Conservation (phyloP, 371 early-diverging fungal species). For the Circinella minor region DNA sequence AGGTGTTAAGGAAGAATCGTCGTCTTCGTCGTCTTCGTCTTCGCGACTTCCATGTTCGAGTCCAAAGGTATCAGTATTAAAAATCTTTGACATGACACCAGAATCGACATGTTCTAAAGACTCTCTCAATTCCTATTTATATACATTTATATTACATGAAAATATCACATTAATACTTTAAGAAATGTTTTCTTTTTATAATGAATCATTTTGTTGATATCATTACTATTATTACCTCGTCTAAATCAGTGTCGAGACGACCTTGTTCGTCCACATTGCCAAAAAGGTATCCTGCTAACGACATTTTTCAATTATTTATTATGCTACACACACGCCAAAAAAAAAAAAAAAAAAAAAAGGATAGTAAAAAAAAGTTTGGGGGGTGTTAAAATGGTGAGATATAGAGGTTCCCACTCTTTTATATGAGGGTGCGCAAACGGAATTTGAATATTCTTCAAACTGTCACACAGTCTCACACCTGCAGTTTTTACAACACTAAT, state of each 20-base stretch:
- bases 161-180: neutral
- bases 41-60: constrained; percentile 28
- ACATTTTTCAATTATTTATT: constrained; percentile 38
- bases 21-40: constrained; percentile 42
- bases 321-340: no score
- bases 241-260: constrained; percentile 69
- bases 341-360: no score
- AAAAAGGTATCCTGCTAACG: constrained; percentile 78
- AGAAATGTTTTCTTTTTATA: no score
- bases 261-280: constrained; percentile 92
- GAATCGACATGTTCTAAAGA: constrained; percentile 63
- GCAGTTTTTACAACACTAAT: no score
- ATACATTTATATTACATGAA: neutral
- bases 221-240: constrained; percentile 46
- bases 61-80: constrained; percentile 63
- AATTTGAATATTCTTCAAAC: no score
- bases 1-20: constrained; percentile 31
- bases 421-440: no score
- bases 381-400: no score
- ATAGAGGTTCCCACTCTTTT: no score
- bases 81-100: constrained; percentile 56
- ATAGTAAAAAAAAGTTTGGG: neutral
- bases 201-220: neutral
- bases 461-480: no score
- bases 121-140: constrained; percentile 68